Evolutionary conservation across 1,284 basidiomycete species (phyloP), one percentile per base, ranked within the genome.

Genomic region (Ganoderma resinaceum): DNA sequence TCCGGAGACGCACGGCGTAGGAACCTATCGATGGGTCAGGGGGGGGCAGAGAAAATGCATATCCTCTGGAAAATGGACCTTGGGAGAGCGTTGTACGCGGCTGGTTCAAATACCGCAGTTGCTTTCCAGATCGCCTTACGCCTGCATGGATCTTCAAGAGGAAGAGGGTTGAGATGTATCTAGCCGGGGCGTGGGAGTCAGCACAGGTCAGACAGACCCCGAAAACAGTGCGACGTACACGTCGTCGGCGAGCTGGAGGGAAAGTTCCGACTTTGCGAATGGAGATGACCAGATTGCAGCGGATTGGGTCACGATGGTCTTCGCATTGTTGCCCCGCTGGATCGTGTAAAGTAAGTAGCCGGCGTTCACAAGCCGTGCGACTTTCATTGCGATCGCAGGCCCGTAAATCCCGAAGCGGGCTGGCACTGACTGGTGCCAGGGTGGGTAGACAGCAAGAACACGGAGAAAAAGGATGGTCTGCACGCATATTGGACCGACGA

Each of bases 391-490:
- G 1, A 40, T 3, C 9, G 61, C n/a, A 2, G 67, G 35, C 16
- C 62, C 58, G 26, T 65, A 65, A 26, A 75, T 53, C 35, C 43
- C 37, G 20, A 29, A 31, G 29, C 52, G 31, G 37, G 62, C 16
- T 2, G 40, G 43, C 18, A 35, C 14, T 8, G 42, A 35, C 55
- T 11, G 71, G 65, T 9, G 68, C 70, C 20, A 40, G 14, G 31
- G 61, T 26, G 31, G 76, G 52, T 69, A 78, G 14, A 76, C 74
- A 12, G 74, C 75, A 9, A 69, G 61, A 11, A 79, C 65, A 9
- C 76, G 69, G 37, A 78, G 65, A 9, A 76, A 62, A 18, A 78
- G 74, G 46, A 77, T 71, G 26, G 66, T 67, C 37, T 76, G 76
- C 20, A 74, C 69, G 29, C 72, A 60, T 14, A 73, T 69, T 4